A percentile compares a stretch with the other conserved stretches of the same genome.
phyloP scores from a whole-genome alignment of 805 yeast genomes.

The Candida maris region DNA sequence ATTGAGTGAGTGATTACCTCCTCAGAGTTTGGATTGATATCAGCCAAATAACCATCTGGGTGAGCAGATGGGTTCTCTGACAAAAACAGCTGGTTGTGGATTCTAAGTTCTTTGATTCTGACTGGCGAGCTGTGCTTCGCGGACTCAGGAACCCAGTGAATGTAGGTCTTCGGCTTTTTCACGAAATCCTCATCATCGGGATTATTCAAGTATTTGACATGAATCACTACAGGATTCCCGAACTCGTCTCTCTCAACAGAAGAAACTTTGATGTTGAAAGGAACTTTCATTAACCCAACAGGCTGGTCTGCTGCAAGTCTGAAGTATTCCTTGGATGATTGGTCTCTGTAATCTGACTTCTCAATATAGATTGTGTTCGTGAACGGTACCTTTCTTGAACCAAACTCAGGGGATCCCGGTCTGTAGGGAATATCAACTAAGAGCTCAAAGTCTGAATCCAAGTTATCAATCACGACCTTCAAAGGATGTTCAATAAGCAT shows the following conservation, averaged over 20 bases:
- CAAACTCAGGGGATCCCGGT: slow-evolving; percentile 76
- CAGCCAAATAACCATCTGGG: slow-evolving; percentile 85
- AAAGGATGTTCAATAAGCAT: slow-evolving; percentile 91
- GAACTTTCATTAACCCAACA: slow-evolving; percentile 91
- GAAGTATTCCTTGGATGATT: slow-evolving; percentile 69
- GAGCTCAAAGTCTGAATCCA: slow-evolving; percentile 71
- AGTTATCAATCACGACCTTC: slow-evolving; percentile 75
- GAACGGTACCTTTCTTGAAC: slow-evolving; percentile 72
- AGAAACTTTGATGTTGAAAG: slow-evolving; percentile 71
- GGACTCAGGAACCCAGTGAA: slow-evolving; percentile 91
- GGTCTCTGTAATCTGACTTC: slow-evolving; percentile 78
- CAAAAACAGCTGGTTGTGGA: slow-evolving; percentile 82
- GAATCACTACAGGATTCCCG: slow-evolving; percentile 67
- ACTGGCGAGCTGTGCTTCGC: slow-evolving; percentile 60
- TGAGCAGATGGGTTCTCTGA: slow-evolving; percentile 87
- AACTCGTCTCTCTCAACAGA: slow-evolving; percentile 56
- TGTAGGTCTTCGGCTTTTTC: slow-evolving; percentile 89
- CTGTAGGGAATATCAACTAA: slow-evolving; percentile 78
- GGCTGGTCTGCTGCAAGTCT: slow-evolving; percentile 92
- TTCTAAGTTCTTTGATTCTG: slow-evolving; percentile 69
- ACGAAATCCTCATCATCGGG: slow-evolving; percentile 40
- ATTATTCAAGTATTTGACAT: slow-evolving; percentile 76
- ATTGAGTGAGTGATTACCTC: slow-evolving; percentile 60
- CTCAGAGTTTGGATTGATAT: slow-evolving; percentile 79
- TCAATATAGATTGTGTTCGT: slow-evolving; percentile 80